These are phyloP conservation scores for Apiotrichum mycotoxinovorans DNA, from an alignment of 1,284 basidiomycete species.

Conservation along the genomic window DNA sequence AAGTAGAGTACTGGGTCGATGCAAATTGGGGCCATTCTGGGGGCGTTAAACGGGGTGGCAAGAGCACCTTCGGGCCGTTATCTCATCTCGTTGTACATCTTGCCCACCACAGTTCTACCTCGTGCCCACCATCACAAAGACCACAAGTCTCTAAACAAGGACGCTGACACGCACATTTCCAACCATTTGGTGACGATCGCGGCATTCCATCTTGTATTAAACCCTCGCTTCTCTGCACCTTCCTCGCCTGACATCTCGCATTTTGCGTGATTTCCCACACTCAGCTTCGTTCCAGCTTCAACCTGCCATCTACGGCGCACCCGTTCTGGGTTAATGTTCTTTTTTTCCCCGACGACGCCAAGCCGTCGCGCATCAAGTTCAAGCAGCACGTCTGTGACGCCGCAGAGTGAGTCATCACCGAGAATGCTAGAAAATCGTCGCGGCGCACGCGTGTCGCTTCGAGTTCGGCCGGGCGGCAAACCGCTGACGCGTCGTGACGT, in stretches of 20 bases:
- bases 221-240: background rate
- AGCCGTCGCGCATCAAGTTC: slow-evolving; percentile 46
- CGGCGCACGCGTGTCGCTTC: no score
- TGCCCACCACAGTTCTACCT: slow-evolving; percentile 1
- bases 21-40: no score
- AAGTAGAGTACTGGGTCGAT: slow-evolving; percentile 23
- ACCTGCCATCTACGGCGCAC: slow-evolving; percentile 42
- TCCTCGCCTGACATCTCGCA: background rate
- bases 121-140: background rate
- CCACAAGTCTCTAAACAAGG: no score
- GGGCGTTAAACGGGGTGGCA: slow-evolving; percentile 8
- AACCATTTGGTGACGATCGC: no score
- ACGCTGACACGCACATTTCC: no score
- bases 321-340: slow-evolving; percentile 47
- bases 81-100: background rate
- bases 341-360: slow-evolving; percentile 43
- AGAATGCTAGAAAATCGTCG: no score
- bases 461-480: background rate
- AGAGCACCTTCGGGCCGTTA: background rate
- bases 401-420: slow-evolving; percentile 38
- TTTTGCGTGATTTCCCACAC: background rate
- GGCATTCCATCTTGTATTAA: background rate
- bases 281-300: slow-evolving; percentile 45
- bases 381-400: slow-evolving; percentile 49
- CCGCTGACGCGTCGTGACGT: slow-evolving; percentile 17